These are phyloP conservation scores for Malus hybrid DNA, from an alignment of 331 rosid species.

Conservation along the genomic window DNA sequence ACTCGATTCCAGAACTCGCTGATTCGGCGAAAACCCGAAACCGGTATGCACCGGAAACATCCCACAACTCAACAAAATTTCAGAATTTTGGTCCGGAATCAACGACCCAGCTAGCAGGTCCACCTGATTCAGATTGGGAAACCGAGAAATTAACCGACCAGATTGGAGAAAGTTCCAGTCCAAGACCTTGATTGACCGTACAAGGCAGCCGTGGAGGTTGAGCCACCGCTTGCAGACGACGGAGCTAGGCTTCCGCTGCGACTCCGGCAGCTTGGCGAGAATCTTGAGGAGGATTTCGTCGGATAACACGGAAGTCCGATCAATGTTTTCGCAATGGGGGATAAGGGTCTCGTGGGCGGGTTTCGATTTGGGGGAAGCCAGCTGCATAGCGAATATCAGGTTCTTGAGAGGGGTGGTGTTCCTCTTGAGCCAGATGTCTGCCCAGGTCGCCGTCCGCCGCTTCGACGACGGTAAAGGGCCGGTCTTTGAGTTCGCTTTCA, in stretches of 20 bases:
- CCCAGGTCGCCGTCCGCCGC: constrained; percentile 44
- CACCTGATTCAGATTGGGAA: constrained; percentile 68
- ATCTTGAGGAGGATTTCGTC: constrained; percentile 60
- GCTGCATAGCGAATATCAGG: constrained; percentile 57
- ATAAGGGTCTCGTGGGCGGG: constrained; percentile 5
- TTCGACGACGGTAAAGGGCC: constrained; percentile 17
- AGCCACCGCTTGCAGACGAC: constrained; percentile 96
- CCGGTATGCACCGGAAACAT: constrained; percentile 36
- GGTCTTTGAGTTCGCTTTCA: constrained; percentile 26
- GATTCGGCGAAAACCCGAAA: constrained; percentile 32
- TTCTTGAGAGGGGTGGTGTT: constrained; percentile 37
- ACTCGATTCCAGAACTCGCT: constrained; percentile 36
- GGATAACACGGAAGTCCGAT: constrained; percentile 55
- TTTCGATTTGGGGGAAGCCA: constrained; percentile 34
- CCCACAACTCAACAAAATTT: constrained; percentile 40
- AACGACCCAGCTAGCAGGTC: constrained; percentile 59
- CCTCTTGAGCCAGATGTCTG: constrained; percentile 56
- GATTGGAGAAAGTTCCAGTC: constrained; percentile 79
- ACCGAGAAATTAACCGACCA: constrained; percentile 68
- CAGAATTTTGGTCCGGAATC: constrained; percentile 39
- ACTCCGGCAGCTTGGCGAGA: constrained; percentile 53
- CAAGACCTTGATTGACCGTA: constrained; percentile 47
- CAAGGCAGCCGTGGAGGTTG: constrained; percentile 63
- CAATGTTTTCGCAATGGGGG: constrained; percentile 29
- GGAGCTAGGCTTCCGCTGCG: constrained; percentile 47